A percentile compares a stretch with the other conserved stretches of the same genome.
Evolutionary conservation across 2,329 filamentous ascomycete species (phyloP).

Genomic region (Aspergillus quadricinctus): DNA sequence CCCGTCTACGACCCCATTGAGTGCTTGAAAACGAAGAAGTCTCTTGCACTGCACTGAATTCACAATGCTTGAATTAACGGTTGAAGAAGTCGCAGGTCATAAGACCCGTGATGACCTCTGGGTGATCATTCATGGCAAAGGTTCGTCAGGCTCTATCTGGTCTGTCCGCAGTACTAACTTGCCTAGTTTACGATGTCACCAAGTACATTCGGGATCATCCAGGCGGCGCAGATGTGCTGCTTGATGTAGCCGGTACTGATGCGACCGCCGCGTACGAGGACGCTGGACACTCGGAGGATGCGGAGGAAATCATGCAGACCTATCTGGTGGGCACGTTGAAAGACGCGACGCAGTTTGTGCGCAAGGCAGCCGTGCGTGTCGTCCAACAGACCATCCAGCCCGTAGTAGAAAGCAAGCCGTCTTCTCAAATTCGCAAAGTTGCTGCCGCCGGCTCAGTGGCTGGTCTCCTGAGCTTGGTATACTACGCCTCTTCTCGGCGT

Average conservation of each 20-base stretch:
- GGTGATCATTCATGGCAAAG: conserved; percentile 55
- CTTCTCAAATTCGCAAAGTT: not conserved
- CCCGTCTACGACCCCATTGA: not conserved
- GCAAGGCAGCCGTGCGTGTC: conserved; percentile 15
- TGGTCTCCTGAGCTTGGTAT: not conserved
- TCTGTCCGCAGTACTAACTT: not conserved
- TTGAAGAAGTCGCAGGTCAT: conserved; percentile 45
- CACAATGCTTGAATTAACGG: conserved; percentile 18
- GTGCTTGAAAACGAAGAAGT: not conserved
- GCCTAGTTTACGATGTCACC: conserved; percentile 55
- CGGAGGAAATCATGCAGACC: conserved; percentile 36
- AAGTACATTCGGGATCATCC: conserved; percentile 58
- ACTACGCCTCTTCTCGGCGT: not conserved
- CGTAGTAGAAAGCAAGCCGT: not conserved
- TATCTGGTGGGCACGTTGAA: conserved; percentile 35
- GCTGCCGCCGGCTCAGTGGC: not conserved
- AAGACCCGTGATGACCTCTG: conserved; percentile 48
- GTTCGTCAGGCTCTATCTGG: conserved; percentile 25
- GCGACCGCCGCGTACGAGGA: conserved; percentile 42
- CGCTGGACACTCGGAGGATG: conserved; percentile 45
- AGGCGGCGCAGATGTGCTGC: conserved; percentile 36
- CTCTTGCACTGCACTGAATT: not conserved
- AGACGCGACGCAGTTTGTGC: conserved; percentile 16
- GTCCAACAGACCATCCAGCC: conserved; percentile 10
- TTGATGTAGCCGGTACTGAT: conserved; percentile 40